These are phyloP conservation scores for Coemansia guatemalensis DNA, from an alignment of 192 early-diverging fungal species.

Conservation along the genomic window DNA sequence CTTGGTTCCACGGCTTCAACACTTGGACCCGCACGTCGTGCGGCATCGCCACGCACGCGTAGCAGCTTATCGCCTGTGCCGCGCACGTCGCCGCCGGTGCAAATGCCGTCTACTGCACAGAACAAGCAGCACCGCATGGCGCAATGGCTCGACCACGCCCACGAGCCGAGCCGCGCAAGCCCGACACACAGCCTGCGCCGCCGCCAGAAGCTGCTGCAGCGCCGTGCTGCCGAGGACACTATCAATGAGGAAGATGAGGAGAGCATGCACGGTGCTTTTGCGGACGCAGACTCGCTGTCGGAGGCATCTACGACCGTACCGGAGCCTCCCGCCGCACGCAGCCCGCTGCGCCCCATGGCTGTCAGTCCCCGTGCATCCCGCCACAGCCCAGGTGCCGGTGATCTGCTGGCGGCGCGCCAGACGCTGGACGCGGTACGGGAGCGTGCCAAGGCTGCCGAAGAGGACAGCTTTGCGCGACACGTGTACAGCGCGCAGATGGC, in stretches of 20 bases:
- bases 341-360: conserved; percentile 27
- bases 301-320: conserved; percentile 49
- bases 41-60: too few relatives aligned
- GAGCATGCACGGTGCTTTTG: background rate
- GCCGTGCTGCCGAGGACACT: background rate
- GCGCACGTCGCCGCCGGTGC: conserved; percentile 3
- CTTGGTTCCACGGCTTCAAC: conserved; percentile 4
- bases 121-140: conserved; percentile 37
- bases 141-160: conserved; percentile 28
- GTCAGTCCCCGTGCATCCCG: conserved; percentile 15
- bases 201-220: too few relatives aligned
- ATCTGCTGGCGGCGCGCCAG: conserved; percentile 30
- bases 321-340: conserved; percentile 15
- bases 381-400: conserved; percentile 4
- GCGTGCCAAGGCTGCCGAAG: background rate
- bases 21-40: too few relatives aligned
- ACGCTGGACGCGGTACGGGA: conserved; percentile 30
- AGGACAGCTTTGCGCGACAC: conserved; percentile 5
- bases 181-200: too few relatives aligned
- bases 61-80: conserved; percentile 12
- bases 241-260: conserved; percentile 10
- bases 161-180: too few relatives aligned
- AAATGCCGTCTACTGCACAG: conserved; percentile 22
- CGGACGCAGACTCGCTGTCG: conserved; percentile 21
- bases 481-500: conserved; percentile 24